These are phyloP conservation scores for Aspergillus nanangensis DNA, from an alignment of 495 filamentous ascomycete species.

Conservation along the genomic window DNA sequence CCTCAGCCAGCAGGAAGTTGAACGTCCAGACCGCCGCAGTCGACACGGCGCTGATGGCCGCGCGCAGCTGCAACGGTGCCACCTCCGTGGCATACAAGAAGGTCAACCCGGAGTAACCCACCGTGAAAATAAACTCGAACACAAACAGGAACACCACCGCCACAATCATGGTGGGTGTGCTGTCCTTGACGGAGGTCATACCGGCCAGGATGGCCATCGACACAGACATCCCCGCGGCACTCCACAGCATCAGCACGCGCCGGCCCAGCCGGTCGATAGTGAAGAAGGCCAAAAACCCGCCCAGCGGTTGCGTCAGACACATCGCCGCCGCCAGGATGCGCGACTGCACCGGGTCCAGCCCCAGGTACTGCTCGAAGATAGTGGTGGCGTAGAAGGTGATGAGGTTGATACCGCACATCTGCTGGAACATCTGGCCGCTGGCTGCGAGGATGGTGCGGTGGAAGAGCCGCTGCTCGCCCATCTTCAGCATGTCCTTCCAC, in stretches of 20 bases:
- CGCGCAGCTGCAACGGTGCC: conserved; percentile 63
- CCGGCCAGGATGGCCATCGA: conserved; percentile 55
- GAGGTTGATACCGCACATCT: conserved; percentile 56
- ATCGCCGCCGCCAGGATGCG: conserved; percentile 73
- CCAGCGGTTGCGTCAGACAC: conserved; percentile 70
- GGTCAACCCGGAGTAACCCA: conserved; percentile 61
- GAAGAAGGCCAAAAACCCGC: conserved; percentile 70
- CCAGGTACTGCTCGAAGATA: conserved; percentile 56
- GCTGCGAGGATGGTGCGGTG: conserved; percentile 28
- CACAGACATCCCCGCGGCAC: conserved; percentile 49
- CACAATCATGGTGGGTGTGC: conserved; percentile 30
- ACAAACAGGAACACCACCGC: conserved; percentile 37
- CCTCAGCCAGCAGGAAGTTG: conserved; percentile 45
- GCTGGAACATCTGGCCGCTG: conserved; percentile 32
- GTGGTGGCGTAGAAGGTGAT: conserved; percentile 58
- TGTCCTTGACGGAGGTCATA: conserved; percentile 36
- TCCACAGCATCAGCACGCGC: conserved; percentile 58
- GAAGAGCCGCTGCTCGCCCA: conserved; percentile 30
- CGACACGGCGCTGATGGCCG: conserved; percentile 60
- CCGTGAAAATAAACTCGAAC: conserved; percentile 42
- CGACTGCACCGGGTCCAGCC: conserved; percentile 68
- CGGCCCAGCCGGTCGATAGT: conserved; percentile 70
- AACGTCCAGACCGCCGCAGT: conserved; percentile 62
- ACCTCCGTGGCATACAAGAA: conserved; percentile 64
- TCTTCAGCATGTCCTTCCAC: conserved; percentile 27